Percentiles rank a stretch among this genome's conserved stretches.
Conservation (phyloP, 345 rosid genomes). For the Lumnitzera littorea region DNA sequence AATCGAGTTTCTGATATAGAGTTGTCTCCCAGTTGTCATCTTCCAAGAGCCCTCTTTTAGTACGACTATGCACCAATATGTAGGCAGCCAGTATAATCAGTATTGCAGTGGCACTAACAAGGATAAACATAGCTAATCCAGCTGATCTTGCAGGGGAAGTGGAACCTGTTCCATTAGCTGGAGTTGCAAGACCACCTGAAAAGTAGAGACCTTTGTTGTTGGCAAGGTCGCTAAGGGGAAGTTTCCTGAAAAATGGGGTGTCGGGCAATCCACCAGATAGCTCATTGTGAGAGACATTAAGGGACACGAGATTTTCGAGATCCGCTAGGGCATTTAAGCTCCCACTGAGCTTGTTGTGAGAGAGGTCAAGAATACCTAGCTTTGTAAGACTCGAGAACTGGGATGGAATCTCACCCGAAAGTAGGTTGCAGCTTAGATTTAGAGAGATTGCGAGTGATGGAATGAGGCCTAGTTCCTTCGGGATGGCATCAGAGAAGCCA, state of each 20-base stretch:
- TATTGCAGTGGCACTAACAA: conserved; percentile 64
- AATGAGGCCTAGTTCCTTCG: conserved; percentile 63
- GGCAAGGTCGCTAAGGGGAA: conserved; percentile 64
- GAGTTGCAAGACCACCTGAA: conserved; percentile 26
- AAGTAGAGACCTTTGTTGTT: conserved; percentile 61
- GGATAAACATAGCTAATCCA: conserved; percentile 45
- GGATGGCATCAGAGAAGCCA: conserved; percentile 63
- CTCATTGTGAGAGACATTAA: conserved; percentile 86
- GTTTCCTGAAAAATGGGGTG: conserved; percentile 68
- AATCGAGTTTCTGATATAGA: conserved; percentile 78
- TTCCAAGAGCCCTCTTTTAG: conserved; percentile 28
- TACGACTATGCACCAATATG: conserved; percentile 40
- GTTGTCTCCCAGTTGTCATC: conserved; percentile 66
- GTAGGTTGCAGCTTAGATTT: conserved; percentile 75
- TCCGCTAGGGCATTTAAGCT: conserved; percentile 45
- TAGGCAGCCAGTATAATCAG: conserved; percentile 58
- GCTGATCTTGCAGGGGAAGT: conserved; percentile 33
- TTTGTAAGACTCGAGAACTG: conserved; percentile 66
- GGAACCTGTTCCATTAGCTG: conserved; percentile 27
- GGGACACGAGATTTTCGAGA: conserved; percentile 77
- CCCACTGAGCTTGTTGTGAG: conserved; percentile 77
- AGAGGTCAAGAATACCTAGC: conserved; percentile 74
- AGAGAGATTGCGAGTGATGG: conserved; percentile 80
- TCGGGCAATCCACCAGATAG: conserved; percentile 81
- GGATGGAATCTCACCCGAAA: conserved; percentile 63